Percentiles rank a stretch among this genome's conserved stretches.
Conservation (phyloP, 179 eudicot genomes). For the Actinidia arguta region DNA sequence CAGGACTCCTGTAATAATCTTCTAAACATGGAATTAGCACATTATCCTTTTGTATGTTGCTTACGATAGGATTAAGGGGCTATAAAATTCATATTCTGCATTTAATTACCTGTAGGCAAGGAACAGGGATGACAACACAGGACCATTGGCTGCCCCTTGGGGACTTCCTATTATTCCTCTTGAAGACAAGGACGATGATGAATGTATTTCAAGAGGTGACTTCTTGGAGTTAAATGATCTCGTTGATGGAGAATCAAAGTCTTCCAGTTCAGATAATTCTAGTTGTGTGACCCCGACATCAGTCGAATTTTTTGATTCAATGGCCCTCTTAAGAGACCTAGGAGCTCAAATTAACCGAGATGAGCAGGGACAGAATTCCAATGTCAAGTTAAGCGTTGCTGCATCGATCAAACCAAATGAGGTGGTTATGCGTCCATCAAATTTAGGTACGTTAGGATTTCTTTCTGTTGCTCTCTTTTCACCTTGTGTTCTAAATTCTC, state of each 20-base stretch:
- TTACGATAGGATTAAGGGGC: background rate
- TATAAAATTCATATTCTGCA: background rate
- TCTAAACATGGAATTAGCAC: background rate
- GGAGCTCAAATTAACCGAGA: conserved; percentile 30
- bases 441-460: conserved; percentile 39
- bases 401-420: conserved; percentile 36
- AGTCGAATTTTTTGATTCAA: conserved; percentile 51
- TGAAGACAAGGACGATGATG: conserved; percentile 22
- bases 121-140: conserved; percentile 17
- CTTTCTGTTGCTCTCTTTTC: background rate
- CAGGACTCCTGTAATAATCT: background rate
- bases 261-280: conserved; percentile 52
- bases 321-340: conserved; percentile 41
- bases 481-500: background rate
- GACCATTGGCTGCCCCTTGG: conserved; percentile 14
- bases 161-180: background rate
- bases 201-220: conserved; percentile 43
- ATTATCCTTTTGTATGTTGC: background rate
- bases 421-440: conserved; percentile 42
- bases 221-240: conserved; percentile 65
- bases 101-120: conserved; percentile 30
- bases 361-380: conserved; percentile 24
- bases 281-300: conserved; percentile 47
- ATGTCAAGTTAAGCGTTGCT: conserved; percentile 36
- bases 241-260: conserved; percentile 32